A percentile compares a stretch with the other conserved stretches of the same genome.
phyloP scores from a whole-genome alignment of 768 basidiomycete genomes.

The Tubosaeta sp. region DNA sequence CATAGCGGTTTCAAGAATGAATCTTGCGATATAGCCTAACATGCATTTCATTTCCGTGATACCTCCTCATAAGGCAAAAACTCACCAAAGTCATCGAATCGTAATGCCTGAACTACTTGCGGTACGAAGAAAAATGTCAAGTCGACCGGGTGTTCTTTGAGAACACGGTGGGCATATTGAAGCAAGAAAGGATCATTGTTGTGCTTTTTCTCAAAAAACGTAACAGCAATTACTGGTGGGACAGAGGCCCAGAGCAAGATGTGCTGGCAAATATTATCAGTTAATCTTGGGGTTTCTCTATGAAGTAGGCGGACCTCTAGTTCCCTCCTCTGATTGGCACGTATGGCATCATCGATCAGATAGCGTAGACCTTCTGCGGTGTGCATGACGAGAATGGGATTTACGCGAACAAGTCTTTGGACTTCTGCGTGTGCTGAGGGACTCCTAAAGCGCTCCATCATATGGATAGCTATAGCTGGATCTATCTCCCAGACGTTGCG shows the following conservation, averaged over 20 bases:
- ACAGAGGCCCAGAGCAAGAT: constrained; percentile 87
- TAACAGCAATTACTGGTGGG: constrained; percentile 75
- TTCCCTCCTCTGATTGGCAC: constrained; percentile 55
- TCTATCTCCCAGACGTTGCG: constrained; percentile 78
- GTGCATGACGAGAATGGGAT: constrained; percentile 64
- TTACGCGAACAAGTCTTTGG: constrained; percentile 65
- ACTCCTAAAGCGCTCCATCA: constrained; percentile 86
- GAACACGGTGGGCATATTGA: constrained; percentile 94
- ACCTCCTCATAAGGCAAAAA: not conserved
- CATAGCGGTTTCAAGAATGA: constrained; percentile 96
- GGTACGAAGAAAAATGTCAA: constrained; percentile 99
- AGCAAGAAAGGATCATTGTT: constrained; percentile 79
- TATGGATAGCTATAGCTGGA: constrained; percentile 76
- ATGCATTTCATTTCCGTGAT: not conserved
- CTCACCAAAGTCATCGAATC: constrained; percentile 83
- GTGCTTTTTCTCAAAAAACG: constrained; percentile 83
- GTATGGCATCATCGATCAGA: constrained; percentile 71
- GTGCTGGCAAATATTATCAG: constrained; percentile 47
- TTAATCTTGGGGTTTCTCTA: not conserved
- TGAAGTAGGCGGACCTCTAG: constrained; percentile 55
- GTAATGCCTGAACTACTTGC: constrained; percentile 94
- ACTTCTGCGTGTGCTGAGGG: constrained; percentile 67
- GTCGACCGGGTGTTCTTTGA: constrained; percentile 92
- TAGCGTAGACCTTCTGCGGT: constrained; percentile 78
- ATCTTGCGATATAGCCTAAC: constrained; percentile 86